Evolutionary conservation across 257 asterid genomes (phyloP).

Genomic region (Nicotiana undulata): DNA sequence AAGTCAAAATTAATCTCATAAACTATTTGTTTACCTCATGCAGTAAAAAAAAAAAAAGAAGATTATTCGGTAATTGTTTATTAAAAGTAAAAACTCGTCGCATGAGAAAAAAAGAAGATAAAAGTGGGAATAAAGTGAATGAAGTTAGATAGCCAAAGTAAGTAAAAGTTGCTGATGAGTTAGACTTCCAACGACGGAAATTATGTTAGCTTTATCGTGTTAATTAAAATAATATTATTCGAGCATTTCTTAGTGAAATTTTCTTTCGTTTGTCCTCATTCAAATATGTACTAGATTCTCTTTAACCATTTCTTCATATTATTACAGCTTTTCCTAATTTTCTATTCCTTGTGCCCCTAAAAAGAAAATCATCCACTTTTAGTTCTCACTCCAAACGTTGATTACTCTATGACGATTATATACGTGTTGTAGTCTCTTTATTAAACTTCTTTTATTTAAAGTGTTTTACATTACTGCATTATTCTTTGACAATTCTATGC

Average conservation of each 20-base stretch:
- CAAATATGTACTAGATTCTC: constrained; percentile 38
- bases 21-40: not conserved
- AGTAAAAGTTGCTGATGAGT: not conserved
- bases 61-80: constrained; percentile 1
- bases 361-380: not conserved
- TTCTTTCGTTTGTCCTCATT: constrained; percentile 40
- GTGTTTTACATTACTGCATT: no score
- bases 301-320: not conserved
- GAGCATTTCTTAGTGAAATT: constrained; percentile 29
- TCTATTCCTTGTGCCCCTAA: not conserved
- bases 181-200: constrained; percentile 11
- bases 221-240: constrained; percentile 19
- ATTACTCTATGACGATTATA: no score
- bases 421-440: no score
- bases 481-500: no score
- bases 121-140: not conserved
- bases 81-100: not conserved
- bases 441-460: no score
- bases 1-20: constrained; percentile 14
- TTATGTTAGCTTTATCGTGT: constrained; percentile 21
- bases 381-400: no score
- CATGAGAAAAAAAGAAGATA: not conserved
- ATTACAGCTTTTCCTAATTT: not conserved
- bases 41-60: not conserved
- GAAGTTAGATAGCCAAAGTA: not conserved